Percentiles rank a stretch among this genome's conserved stretches.
Conservation (phyloP, 306 rosid genomes). For the Cucurbita ficifolia region DNA sequence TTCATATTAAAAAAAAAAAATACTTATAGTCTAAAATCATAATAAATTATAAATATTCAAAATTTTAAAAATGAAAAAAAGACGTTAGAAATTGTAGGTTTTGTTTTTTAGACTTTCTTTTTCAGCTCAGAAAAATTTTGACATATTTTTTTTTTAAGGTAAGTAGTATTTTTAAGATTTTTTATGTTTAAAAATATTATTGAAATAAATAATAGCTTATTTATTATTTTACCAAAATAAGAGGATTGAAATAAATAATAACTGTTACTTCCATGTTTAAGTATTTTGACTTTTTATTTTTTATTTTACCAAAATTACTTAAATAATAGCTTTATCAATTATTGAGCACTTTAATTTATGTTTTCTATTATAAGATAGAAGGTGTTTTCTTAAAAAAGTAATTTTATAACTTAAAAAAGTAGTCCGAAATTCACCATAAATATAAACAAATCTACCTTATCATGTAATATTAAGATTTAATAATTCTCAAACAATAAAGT, state of each 20-base stretch:
- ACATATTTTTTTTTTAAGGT: too few relatives aligned
- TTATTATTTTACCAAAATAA: too few relatives aligned
- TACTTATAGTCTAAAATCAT: too few relatives aligned
- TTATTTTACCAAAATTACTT: neutral
- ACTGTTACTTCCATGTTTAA: too few relatives aligned
- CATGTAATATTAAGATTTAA: neutral
- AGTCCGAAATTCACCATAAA: neutral
- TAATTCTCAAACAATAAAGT: neutral
- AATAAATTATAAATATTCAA: too few relatives aligned
- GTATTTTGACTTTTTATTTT: too few relatives aligned
- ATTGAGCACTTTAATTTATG: neutral
- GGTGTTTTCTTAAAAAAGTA: neutral
- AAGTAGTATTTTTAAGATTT: too few relatives aligned
- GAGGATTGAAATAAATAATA: too few relatives aligned
- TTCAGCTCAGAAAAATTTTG: neutral
- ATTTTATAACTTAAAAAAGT: too few relatives aligned
- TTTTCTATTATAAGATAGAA: neutral
- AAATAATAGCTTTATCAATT: neutral
- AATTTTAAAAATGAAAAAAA: neutral
- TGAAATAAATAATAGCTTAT: too few relatives aligned
- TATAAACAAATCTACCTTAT: neutral
- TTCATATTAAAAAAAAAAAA: too few relatives aligned
- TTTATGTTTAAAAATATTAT: too few relatives aligned
- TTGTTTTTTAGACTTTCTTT: neutral
- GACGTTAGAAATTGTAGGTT: neutral